Conservation (phyloP, 148 eudicot genomes). For the Euryodendron excelsum region DNA sequence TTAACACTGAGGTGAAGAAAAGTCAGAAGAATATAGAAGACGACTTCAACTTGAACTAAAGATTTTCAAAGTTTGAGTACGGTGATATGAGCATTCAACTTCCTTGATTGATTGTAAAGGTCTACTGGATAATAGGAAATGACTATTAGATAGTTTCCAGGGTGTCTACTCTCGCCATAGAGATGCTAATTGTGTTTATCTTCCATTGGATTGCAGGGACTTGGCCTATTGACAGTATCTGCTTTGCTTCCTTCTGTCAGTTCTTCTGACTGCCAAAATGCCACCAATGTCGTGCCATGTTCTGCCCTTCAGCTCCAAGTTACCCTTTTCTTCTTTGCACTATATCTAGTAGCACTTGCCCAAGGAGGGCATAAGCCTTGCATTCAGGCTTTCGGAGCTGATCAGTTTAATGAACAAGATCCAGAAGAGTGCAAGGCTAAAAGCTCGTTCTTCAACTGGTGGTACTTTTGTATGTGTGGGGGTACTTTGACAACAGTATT, state of each 20-base stretch:
- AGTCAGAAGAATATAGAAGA: too few species aligned
- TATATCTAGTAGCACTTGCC: constrained; percentile 57
- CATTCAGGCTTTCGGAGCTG: constrained; percentile 77
- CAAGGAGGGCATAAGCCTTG: constrained; percentile 78
- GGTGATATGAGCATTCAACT: too few species aligned
- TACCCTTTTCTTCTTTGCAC: constrained; percentile 43
- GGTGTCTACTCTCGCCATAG: neutral
- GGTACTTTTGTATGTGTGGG: constrained; percentile 46
- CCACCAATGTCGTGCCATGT: neutral
- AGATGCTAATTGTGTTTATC: neutral
- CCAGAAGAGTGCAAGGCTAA: constrained; percentile 50
- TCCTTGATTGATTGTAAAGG: too few species aligned
- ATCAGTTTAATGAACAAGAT: constrained; percentile 64
- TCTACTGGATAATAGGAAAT: too few species aligned
- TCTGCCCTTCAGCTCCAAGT: constrained; percentile 36
- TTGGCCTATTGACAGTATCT: constrained; percentile 51
- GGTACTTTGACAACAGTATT: constrained; percentile 31
- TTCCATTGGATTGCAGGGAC: constrained; percentile 37
- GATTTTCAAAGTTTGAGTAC: too few species aligned
- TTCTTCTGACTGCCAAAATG: constrained; percentile 20
- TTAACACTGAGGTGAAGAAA: too few species aligned
- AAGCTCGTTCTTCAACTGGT: constrained; percentile 83
- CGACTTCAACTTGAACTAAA: too few species aligned
- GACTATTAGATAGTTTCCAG: too few species aligned
- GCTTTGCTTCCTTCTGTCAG: constrained; percentile 35